Base-by-base conservation (phyloP, 345 rosid species). In the Alliaria petiolata region DNA sequence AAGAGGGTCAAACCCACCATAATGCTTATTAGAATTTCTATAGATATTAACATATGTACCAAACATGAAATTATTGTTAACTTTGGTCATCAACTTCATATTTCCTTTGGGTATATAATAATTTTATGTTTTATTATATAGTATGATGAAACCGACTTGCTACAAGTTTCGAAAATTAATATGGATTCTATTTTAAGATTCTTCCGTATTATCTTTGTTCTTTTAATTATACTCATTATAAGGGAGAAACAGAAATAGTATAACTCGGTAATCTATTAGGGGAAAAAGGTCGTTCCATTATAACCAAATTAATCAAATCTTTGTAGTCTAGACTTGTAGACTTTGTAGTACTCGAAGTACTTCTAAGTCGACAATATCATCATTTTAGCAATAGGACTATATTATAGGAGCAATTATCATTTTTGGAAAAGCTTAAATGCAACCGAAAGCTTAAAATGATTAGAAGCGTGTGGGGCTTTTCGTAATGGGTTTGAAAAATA, bases 381-480 rank as follows among this genome's bases (percentile, higher is more conserved):
- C 1, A 49, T 22, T 25, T 51, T 22, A 9, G 11, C 8, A 46
- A 11, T 50, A 50, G 30, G 16, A 34, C 40, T 30, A 42, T n/a
- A n/a, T n/a, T n/a, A n/a, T 67, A 62, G 11, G 15, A 47, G 45
- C 54, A 43, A 69, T 69, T 45, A 57, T 58, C 38, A 69, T 8
- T 46, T 11, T 34, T 36, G n/a, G 16, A 69, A 56, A 44, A 69
- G 65, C 34, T 39, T 35, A 25, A 8, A 50, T 28, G 62, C 30
- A 40, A 71, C 69, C 54, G 76, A 71, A 52, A 71, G 69, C 45
- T 62, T 12, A 42, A 43, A 71, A 52, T 71, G 76, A 71, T 71
- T 71, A 40, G 69, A 62, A 71, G 69, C 69, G 76, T 71, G 76
- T 71, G 76, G 76, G 75, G 31, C 58, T 46, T 69, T 51, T 62